Percentiles rank a stretch among this genome's conserved stretches.
Evolutionary conservation across 1,139 yeast genomes (phyloP).

Genomic region (Petasospora fabianii): DNA sequence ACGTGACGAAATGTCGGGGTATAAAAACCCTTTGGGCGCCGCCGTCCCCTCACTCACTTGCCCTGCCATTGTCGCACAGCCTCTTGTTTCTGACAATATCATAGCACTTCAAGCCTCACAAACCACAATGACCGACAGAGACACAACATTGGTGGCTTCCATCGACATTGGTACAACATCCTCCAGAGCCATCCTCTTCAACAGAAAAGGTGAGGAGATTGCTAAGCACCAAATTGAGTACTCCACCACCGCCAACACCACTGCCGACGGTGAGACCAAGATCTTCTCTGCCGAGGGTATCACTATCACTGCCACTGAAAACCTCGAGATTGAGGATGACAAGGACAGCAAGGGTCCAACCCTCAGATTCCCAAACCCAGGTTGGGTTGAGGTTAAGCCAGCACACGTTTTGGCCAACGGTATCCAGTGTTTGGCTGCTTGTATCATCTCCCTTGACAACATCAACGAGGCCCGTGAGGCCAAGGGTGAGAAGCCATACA

Average conservation of each 20-base stretch:
- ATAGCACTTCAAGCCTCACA: not conserved
- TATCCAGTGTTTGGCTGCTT: constrained; percentile 68
- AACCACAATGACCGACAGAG: constrained; percentile 25
- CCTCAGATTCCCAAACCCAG: constrained; percentile 69
- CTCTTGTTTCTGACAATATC: too few species aligned
- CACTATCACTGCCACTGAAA: constrained; percentile 52
- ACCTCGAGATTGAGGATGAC: constrained; percentile 58
- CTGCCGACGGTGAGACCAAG: constrained; percentile 38
- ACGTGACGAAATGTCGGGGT: not conserved
- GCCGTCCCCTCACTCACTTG: not conserved
- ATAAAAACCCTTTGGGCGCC: not conserved
- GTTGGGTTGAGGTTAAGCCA: constrained; percentile 96
- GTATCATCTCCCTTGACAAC: constrained; percentile 54
- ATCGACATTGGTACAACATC: constrained; percentile 94
- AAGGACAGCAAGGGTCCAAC: constrained; percentile 58
- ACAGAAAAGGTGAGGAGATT: constrained; percentile 67
- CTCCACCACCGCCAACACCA: constrained; percentile 62
- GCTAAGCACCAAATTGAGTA: constrained; percentile 90
- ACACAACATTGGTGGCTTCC: constrained; percentile 49
- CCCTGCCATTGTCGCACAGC: not conserved
- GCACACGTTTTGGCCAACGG: constrained; percentile 79
- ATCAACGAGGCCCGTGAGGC: constrained; percentile 48
- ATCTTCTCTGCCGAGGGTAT: constrained; percentile 75
- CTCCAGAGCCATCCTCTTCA: constrained; percentile 83
- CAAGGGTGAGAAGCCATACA: constrained; percentile 47